phyloP scores from a whole-genome alignment of 129 eudicot genomes.

The Cynara cardunculus region DNA sequence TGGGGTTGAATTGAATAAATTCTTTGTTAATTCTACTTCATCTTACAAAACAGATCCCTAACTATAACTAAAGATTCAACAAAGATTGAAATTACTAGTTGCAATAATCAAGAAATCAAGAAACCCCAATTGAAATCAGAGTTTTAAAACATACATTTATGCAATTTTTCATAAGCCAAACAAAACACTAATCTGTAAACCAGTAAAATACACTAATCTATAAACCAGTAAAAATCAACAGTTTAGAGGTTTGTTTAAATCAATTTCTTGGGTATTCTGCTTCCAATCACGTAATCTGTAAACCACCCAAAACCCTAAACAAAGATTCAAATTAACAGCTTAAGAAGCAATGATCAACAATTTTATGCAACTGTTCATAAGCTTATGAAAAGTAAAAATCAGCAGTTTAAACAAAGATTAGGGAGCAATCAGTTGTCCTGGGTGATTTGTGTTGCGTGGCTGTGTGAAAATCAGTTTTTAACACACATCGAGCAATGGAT shows the following conservation, averaged over 20 bases:
- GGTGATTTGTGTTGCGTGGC: too few relatives aligned
- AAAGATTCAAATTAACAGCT: background rate
- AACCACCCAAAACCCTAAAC: background rate
- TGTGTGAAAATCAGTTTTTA: too few relatives aligned
- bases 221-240: too few relatives aligned
- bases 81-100: background rate
- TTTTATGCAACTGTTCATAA: background rate
- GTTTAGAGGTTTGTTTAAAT: background rate
- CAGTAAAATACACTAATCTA: too few relatives aligned
- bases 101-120: background rate
- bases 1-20: background rate
- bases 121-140: background rate
- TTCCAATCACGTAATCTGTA: background rate
- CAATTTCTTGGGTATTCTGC: background rate
- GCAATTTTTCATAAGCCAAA: too few relatives aligned
- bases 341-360: background rate
- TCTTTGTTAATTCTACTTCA: background rate
- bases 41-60: slow-evolving; percentile 7
- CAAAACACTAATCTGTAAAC: too few relatives aligned
- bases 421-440: too few relatives aligned
- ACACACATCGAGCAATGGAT: too few relatives aligned
- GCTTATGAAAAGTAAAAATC: too few relatives aligned
- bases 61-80: background rate
- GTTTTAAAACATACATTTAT: background rate
- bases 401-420: too few relatives aligned